These are phyloP conservation scores for Aegilops speltoides DNA, from an alignment of 176 grass and related monocot genomes.

Conservation along the genomic window DNA sequence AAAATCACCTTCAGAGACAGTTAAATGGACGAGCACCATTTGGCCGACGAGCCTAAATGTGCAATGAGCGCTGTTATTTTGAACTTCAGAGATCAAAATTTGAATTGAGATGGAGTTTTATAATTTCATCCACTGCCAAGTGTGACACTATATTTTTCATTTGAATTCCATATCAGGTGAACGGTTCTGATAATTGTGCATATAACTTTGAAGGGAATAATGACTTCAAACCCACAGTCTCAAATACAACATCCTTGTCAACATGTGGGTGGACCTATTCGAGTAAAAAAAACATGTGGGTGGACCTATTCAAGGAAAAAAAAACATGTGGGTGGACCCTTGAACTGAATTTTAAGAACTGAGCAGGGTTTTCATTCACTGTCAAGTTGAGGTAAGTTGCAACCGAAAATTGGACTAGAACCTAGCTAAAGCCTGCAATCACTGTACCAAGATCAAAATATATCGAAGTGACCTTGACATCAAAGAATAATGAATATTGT, in stretches of 20 bases:
- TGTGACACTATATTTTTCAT: not conserved
- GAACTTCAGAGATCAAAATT: not conserved
- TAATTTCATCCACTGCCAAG: not conserved
- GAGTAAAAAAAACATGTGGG: not conserved
- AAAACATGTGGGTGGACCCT: not conserved
- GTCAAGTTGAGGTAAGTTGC: not conserved
- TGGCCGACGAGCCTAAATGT: not conserved
- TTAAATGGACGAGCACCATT: not conserved
- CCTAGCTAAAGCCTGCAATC: not conserved
- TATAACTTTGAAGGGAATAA: not conserved
- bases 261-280: not conserved
- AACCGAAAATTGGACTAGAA: not conserved
- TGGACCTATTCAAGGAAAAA: not conserved
- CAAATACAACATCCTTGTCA: not conserved
- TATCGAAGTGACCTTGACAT: not conserved
- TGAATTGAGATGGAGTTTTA: not conserved
- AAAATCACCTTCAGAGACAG: not conserved
- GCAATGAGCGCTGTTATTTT: not conserved
- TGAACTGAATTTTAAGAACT: not conserved
- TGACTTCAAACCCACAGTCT: not conserved
- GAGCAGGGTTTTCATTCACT: not conserved
- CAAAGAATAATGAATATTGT: not conserved
- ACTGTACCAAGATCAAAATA: not conserved
- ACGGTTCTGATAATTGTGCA: not conserved
- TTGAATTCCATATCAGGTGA: not conserved